Evolutionary conservation across 192 early-diverging fungal genomes (phyloP), one percentile per base, ranked within the genome.

Genomic region (Coemansia sp.): DNA sequence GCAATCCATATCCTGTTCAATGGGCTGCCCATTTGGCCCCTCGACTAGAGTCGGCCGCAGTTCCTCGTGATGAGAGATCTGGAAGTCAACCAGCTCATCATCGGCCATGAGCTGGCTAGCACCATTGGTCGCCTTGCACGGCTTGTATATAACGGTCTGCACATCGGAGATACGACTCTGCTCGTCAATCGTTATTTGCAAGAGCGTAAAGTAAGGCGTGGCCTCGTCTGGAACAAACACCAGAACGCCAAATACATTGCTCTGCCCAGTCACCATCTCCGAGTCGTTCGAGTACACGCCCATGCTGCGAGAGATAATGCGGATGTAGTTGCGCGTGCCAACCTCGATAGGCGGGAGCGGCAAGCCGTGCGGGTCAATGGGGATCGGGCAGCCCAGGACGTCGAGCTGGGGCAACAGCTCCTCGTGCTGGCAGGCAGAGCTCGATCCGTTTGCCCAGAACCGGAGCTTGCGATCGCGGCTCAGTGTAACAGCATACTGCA

Each of bases 181-280:
- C 40, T 68, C 51, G 41, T 72, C 69, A 31, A 80, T 57, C 13
- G 66, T 34, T 2, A 67, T 78, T 40, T 77, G 74, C 15, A 77
- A 57, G 3, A 86, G 64, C n/a, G 78, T 63, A 63, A 86, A 83
- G 69, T 86, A 86, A 13, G 85, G 85, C 57, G 74, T 65, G 2
- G 74, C 73, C 55, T 82, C 80, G 65, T 86, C 85, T 0, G 78
- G 73, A 4, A 86, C 81, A 75, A 79, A 86, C n/a, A 78, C 81
- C n/a, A 80, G 59, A 57, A 82, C 80, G 27, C 77, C 67, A 67
- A 84, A 85, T 31, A 68, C 51, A 13, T 29, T 68, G 66, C 67
- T 61, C 8, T 63, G 51, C 4, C 66, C 27, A 11, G 61, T 34
- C 24, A 66, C 71, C 38, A 77, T 71, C 24, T 64, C 76, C 12